These are phyloP conservation scores for Smittium mucronatum DNA, from an alignment of 371 early-diverging fungal species.

Conservation along the genomic window DNA sequence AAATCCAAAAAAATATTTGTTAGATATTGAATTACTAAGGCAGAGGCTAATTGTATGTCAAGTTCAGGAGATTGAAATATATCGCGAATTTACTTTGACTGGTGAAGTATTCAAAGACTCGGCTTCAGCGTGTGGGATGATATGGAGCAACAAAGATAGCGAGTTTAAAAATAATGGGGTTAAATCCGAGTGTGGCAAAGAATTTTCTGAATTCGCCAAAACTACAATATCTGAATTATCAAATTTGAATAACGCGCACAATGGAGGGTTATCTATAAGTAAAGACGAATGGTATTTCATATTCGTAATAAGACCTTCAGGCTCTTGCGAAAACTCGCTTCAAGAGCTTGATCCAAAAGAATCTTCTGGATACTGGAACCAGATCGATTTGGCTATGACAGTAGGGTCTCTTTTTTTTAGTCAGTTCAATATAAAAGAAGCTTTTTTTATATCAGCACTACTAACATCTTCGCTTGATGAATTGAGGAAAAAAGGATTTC, in stretches of 20 bases:
- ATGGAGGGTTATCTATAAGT: not conserved
- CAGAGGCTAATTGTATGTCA: conserved; percentile 10
- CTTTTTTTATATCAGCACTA: conserved; percentile 47
- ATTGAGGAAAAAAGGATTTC: conserved; percentile 62
- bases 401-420: conserved; percentile 44
- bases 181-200: not conserved
- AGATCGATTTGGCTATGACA: conserved; percentile 63
- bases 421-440: conserved; percentile 48
- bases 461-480: conserved; percentile 46
- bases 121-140: conserved; percentile 11
- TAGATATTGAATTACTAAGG: conserved; percentile 9
- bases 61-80: conserved; percentile 9
- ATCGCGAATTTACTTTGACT: conserved; percentile 8
- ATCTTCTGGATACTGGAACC: conserved; percentile 37
- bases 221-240: not conserved
- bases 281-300: conserved; percentile 34
- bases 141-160: not conserved
- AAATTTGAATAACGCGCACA: not conserved
- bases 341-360: conserved; percentile 29
- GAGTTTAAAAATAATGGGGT: too few species aligned
- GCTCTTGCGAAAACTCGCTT: not conserved
- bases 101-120: not conserved
- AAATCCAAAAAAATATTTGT: conserved; percentile 13
- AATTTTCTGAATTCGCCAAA: not conserved
- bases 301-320: conserved; percentile 35